Percentiles rank a stretch among this genome's conserved stretches.
Conservation (phyloP, 805 yeast species). For the Ogataea wickerhamii region DNA sequence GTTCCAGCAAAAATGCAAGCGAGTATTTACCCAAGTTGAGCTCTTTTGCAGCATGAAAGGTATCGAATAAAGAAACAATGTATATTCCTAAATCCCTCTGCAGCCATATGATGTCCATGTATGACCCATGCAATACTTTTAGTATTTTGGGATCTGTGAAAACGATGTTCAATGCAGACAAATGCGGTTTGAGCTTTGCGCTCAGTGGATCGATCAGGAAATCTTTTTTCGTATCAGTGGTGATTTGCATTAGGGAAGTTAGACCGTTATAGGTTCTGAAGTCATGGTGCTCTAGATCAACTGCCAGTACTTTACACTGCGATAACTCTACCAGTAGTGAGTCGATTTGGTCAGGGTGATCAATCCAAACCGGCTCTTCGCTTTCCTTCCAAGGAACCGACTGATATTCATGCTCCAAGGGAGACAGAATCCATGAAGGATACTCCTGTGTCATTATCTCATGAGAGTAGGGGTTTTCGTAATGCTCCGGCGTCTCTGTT, state of each 20-base stretch:
- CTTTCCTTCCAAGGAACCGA: constrained; percentile 59
- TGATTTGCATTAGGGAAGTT: constrained; percentile 90
- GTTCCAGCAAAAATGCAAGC: constrained; percentile 77
- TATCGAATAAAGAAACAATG: constrained; percentile 85
- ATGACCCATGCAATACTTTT: constrained; percentile 94
- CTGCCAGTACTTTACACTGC: constrained; percentile 65
- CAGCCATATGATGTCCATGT: constrained; percentile 95
- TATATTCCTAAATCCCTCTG: constrained; percentile 94
- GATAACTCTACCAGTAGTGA: constrained; percentile 53
- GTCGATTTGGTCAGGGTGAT: constrained; percentile 47
- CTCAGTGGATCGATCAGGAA: constrained; percentile 83
- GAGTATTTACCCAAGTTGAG: constrained; percentile 81
- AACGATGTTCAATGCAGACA: constrained; percentile 62
- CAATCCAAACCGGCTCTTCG: constrained; percentile 67
- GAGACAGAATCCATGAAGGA: constrained; percentile 52
- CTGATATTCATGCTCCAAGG: constrained; percentile 41
- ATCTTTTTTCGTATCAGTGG: constrained; percentile 58
- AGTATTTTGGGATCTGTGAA: constrained; percentile 78
- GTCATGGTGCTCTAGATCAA: constrained; percentile 96
- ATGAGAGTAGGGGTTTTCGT: constrained; percentile 72
- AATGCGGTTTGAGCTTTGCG: constrained; percentile 58
- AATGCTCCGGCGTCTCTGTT: constrained; percentile 52
- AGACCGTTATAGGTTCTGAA: constrained; percentile 86
- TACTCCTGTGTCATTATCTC: constrained; percentile 73
- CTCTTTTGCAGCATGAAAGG: constrained; percentile 81